Evolutionary conservation across 257 asterid species (phyloP).

Genomic region (Solanum paucissectum): DNA sequence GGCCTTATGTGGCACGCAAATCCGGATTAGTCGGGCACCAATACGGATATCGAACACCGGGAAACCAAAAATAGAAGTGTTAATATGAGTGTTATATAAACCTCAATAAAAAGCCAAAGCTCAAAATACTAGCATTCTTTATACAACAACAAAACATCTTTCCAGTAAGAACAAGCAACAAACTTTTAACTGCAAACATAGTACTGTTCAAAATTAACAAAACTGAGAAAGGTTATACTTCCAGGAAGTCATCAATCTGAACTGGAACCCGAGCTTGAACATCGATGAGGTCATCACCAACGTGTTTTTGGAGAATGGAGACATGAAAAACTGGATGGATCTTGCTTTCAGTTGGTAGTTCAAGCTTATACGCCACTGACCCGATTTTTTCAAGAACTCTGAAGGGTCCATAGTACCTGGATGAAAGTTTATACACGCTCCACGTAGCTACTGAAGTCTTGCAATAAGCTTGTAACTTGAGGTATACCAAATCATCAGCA

Average conservation of each 20-base stretch:
- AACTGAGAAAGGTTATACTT: neutral
- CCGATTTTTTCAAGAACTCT: neutral
- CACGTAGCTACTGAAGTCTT: neutral
- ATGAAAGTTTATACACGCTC: neutral
- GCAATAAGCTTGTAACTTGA: neutral
- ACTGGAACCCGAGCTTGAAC: neutral
- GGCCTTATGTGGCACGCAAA: neutral
- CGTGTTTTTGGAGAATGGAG: neutral
- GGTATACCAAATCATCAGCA: neutral
- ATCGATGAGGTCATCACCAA: neutral
- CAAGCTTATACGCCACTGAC: neutral
- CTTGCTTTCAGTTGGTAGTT: neutral
- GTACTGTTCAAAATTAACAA: neutral
- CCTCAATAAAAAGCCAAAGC: neutral
- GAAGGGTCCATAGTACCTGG: neutral
- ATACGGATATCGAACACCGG: neutral
- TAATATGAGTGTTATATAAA: neutral
- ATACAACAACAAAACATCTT: neutral
- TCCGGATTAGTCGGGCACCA: fast-evolving
- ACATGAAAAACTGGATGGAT: neutral
- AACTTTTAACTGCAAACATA: neutral
- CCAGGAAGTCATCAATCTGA: neutral
- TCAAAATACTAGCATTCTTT: neutral
- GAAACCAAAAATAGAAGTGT: too few relatives aligned
- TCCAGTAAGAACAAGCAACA: neutral